Percentiles rank a stretch among this genome's conserved stretches.
These are phyloP conservation scores for Eustoma russellianum DNA, from an alignment of 257 asterid species.

Conservation along the genomic window DNA sequence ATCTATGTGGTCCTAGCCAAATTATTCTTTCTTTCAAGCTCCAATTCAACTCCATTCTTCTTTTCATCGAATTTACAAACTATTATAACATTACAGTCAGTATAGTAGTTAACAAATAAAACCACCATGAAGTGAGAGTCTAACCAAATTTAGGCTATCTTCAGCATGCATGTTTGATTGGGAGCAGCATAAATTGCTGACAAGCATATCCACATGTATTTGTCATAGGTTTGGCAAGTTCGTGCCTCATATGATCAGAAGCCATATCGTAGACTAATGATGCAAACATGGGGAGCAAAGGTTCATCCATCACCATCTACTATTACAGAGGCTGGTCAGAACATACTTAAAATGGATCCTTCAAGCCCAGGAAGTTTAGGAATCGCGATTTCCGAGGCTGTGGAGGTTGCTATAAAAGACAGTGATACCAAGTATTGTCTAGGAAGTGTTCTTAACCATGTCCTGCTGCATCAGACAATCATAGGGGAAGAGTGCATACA, in stretches of 20 bases:
- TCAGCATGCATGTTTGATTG: no score
- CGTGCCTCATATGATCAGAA: constrained; percentile 86
- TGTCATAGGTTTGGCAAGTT: constrained; percentile 82
- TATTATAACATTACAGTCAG: no score
- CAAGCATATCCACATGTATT: no score
- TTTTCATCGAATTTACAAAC: no score
- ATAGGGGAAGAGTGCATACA: constrained; percentile 93
- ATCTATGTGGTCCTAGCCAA: no score
- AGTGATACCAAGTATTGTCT: constrained; percentile 69
- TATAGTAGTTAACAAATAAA: no score
- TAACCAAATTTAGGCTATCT: no score
- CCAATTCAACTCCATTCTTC: no score
- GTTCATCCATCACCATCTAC: constrained; percentile 93
- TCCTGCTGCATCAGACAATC: constrained; percentile 72
- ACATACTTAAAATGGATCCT: constrained; percentile 52
- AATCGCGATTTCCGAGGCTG: constrained; percentile 94
- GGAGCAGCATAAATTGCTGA: no score
- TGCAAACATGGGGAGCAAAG: constrained; percentile 95
- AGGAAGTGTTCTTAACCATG: constrained; percentile 95
- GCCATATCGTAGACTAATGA: constrained; percentile 91
- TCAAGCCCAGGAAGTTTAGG: constrained; percentile 90
- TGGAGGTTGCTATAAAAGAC: constrained; percentile 66
- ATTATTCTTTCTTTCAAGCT: no score
- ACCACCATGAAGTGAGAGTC: no score
- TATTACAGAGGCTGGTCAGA: constrained; percentile 58